Evolutionary conservation across 225 moss, liverwort and hornwort species (phyloP).

Genomic region (Bryoerythrophyllum caledonicum): DNA sequence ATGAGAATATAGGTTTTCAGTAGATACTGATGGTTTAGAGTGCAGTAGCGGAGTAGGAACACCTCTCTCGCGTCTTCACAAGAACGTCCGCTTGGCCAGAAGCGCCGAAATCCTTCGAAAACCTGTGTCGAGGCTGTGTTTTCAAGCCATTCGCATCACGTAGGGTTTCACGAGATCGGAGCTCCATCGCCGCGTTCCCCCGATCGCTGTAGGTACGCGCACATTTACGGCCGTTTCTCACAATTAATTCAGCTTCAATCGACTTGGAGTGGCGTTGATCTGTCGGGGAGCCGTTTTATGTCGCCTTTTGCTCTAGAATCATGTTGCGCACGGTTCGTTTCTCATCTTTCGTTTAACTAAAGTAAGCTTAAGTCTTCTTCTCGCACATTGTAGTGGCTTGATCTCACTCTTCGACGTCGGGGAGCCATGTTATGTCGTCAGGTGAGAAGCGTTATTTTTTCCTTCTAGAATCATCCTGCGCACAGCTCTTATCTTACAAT

Average conservation of each 20-base stretch:
- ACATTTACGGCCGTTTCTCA: neutral
- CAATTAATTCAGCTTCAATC: neutral
- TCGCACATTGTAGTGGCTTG: neutral
- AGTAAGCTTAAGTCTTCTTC: neutral
- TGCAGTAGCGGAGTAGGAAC: neutral
- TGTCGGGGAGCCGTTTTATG: neutral
- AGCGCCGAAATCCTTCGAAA: neutral
- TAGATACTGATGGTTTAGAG: neutral
- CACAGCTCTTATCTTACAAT: neutral
- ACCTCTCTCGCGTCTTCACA: neutral
- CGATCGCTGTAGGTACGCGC: neutral
- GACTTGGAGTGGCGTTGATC: neutral
- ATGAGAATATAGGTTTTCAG: too few relatives aligned
- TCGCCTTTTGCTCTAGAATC: too few relatives aligned
- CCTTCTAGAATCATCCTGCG: too few relatives aligned
- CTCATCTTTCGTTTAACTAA: too few relatives aligned
- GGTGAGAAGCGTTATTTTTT: neutral
- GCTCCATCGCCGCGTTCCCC: neutral
- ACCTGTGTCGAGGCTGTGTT: neutral
- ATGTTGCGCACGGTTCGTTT: too few relatives aligned
- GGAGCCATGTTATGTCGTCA: too few relatives aligned
- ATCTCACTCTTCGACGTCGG: neutral
- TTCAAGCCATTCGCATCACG: neutral
- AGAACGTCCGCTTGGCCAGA: neutral
- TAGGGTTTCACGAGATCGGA: slow-evolving; percentile 15